Percentiles rank a stretch among this genome's conserved stretches.
Evolutionary conservation across 148 eudicot species (phyloP).

Genomic region (Vaccinium vitisidaea): DNA sequence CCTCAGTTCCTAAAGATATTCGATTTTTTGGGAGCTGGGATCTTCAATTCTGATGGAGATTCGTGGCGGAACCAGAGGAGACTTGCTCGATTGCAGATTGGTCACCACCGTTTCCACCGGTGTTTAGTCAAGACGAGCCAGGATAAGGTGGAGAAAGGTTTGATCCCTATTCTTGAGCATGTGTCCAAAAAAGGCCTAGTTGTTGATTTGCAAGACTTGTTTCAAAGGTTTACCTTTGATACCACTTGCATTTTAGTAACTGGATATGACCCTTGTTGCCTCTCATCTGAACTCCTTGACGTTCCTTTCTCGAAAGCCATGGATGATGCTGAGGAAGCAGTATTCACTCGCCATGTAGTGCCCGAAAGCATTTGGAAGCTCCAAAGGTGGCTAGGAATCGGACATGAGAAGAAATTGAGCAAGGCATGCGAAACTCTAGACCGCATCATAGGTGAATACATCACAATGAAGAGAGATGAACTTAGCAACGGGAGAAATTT

Average conservation of each 20-base stretch:
- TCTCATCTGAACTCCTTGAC: conserved; percentile 33
- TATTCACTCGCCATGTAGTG: conserved; percentile 37
- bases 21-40: conserved; percentile 57
- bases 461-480: conserved; percentile 28
- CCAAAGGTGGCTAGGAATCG: conserved; percentile 48
- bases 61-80: conserved; percentile 46
- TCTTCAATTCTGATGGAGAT: conserved; percentile 43
- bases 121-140: conserved; percentile 30
- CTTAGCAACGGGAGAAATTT: not conserved
- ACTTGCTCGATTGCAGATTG: conserved; percentile 32
- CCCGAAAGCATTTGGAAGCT: conserved; percentile 56
- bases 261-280: conserved; percentile 44
- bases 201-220: conserved; percentile 56
- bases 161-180: conserved; percentile 43
- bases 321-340: conserved; percentile 45
- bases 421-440: conserved; percentile 46
- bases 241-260: conserved; percentile 43
- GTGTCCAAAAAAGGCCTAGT: conserved; percentile 21
- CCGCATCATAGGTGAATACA: conserved; percentile 27
- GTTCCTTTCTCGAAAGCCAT: conserved; percentile 49
- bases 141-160: conserved; percentile 36
- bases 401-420: conserved; percentile 33
- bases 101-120: conserved; percentile 29
- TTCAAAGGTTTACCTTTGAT: conserved; percentile 59
- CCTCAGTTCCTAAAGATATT: conserved; percentile 38